Conservation (phyloP, 2,329 filamentous ascomycete species). For the Leptoxyphium fumago region DNA sequence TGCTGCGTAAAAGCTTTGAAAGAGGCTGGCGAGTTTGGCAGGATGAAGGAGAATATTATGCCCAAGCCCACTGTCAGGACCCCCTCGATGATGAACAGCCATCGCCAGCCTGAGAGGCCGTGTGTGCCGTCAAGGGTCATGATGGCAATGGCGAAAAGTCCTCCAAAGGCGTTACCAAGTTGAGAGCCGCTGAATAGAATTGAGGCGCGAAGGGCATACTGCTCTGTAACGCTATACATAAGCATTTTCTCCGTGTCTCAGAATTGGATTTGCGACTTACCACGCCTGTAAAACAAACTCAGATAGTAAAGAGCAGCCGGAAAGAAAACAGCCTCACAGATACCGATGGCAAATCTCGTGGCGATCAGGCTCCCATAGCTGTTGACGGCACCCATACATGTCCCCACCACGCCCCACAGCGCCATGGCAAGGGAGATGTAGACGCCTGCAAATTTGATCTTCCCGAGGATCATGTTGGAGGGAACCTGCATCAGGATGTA, state of each 20-base stretch:
- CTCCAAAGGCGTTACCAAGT: slow-evolving; percentile 17
- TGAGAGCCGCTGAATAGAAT: slow-evolving; percentile 23
- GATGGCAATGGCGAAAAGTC: slow-evolving; percentile 10
- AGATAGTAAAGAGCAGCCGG: slow-evolving; percentile 29
- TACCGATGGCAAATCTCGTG: slow-evolving; percentile 23
- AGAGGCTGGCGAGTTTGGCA: slow-evolving; percentile 10
- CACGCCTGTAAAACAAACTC: slow-evolving; percentile 27
- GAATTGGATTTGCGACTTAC: slow-evolving; percentile 1
- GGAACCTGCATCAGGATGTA: slow-evolving; percentile 26
- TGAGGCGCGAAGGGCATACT: slow-evolving; percentile 24
- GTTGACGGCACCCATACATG: slow-evolving; percentile 12
- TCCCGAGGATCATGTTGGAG: slow-evolving; percentile 31
- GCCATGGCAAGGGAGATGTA: slow-evolving; percentile 24
- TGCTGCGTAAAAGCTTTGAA: slow-evolving; percentile 6
- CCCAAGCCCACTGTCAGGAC: slow-evolving; percentile 10
- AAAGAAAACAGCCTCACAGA: slow-evolving; percentile 21
- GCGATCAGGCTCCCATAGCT: slow-evolving; percentile 21
- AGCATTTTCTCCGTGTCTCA: background rate
- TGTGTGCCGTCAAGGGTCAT: slow-evolving; percentile 15
- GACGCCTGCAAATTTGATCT: slow-evolving; percentile 25
- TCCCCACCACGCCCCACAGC: slow-evolving; percentile 17
- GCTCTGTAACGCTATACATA: slow-evolving; percentile 3
- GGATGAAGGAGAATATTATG: slow-evolving; percentile 7
- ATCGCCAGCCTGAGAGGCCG: slow-evolving; percentile 20
- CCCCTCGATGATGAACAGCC: slow-evolving; percentile 12